These are phyloP conservation scores for Eleusine indica DNA, from an alignment of 176 grass and related monocot genomes.

Conservation along the genomic window DNA sequence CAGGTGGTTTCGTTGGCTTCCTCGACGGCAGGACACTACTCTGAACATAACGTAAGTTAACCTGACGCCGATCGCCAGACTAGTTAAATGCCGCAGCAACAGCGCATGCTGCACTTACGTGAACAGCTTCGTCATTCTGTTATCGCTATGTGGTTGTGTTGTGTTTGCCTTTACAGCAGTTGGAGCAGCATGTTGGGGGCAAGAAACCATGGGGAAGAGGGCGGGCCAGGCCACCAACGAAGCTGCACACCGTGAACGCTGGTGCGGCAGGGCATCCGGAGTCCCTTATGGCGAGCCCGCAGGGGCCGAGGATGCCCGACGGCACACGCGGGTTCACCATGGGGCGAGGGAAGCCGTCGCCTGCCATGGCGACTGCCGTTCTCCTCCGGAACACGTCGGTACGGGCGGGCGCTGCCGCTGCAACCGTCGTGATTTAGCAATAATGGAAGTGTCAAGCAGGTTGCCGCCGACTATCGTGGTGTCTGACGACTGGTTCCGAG, in stretches of 20 bases:
- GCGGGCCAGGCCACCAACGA: constrained; percentile 27
- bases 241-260: not conserved
- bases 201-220: constrained; percentile 58
- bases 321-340: constrained; percentile 65
- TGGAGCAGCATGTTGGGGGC: not conserved
- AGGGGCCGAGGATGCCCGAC: constrained; percentile 62
- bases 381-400: not conserved
- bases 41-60: constrained; percentile 28
- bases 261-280: not conserved
- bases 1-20: too few relatives aligned
- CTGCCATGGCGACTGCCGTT: not conserved
- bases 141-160: not conserved
- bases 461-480: too few relatives aligned
- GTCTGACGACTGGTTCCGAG: too few relatives aligned
- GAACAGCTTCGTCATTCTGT: too few relatives aligned
- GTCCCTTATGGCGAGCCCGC: constrained; percentile 12
- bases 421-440: not conserved
- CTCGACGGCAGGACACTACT: not conserved
- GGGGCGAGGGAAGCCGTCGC: constrained; percentile 47
- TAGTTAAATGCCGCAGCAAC: too few relatives aligned
- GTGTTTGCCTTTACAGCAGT: not conserved
- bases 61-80: not conserved
- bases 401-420: not conserved
- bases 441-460: too few relatives aligned
- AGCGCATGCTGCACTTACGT: too few relatives aligned